phyloP scores from a whole-genome alignment of 768 basidiomycete genomes.

The Mycena rosella region DNA sequence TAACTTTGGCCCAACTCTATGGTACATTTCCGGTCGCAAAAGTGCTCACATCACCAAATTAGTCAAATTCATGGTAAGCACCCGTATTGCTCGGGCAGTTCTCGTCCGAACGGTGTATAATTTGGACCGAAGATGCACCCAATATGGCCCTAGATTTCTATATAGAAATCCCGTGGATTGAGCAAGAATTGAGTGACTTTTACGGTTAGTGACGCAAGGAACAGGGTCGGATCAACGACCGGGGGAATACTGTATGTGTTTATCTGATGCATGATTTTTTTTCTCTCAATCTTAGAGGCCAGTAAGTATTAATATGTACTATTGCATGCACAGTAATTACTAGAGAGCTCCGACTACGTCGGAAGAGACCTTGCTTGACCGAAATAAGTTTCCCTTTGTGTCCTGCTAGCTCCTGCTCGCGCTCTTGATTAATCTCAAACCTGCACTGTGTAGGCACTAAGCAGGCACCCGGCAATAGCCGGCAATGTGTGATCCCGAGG shows the following conservation, averaged over 20 bases:
- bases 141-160: not conserved
- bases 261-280: no score
- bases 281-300: no score
- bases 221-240: not conserved
- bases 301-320: no score
- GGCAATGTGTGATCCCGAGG: no score
- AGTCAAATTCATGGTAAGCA: not conserved
- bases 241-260: not conserved
- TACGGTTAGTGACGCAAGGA: not conserved
- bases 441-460: no score
- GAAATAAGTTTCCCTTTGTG: no score
- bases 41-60: not conserved
- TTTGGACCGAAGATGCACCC: not conserved
- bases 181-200: not conserved
- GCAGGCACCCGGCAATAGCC: no score
- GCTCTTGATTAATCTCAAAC: no score
- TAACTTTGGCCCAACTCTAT: not conserved
- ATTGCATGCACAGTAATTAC: no score
- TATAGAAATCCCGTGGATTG: not conserved
- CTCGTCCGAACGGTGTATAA: not conserved
- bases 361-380: no score
- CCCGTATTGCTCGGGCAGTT: not conserved
- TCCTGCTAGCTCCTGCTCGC: no score
- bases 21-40: not conserved
- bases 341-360: no score